Percentiles rank a stretch among this genome's conserved stretches.
Evolutionary conservation across 2,329 filamentous ascomycete genomes (phyloP).

Genomic region (Cladophialophora chaetospira): DNA sequence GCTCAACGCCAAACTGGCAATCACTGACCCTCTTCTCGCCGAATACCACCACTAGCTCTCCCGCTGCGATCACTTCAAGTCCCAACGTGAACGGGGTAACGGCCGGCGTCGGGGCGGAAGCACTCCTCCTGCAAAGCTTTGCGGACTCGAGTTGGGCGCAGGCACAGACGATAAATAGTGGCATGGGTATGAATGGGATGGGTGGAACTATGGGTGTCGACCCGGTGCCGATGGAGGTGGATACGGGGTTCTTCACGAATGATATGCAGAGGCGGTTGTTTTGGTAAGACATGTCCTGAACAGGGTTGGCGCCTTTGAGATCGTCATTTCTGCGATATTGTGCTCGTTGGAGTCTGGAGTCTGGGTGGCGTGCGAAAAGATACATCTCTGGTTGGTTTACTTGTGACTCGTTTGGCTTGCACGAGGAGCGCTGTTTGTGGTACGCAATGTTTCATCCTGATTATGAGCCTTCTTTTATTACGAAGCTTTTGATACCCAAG

Average conservation of each 20-base stretch:
- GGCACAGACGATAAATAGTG: constrained; percentile 16
- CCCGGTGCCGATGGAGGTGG: constrained; percentile 23
- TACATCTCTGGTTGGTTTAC: too few species aligned
- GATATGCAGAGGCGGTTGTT: constrained; percentile 28
- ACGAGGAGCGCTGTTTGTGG: too few species aligned
- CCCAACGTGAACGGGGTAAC: constrained; percentile 7
- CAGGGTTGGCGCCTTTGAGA: too few species aligned
- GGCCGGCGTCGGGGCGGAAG: constrained; percentile 23
- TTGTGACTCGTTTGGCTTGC: too few species aligned
- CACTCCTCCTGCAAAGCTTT: constrained; percentile 24
- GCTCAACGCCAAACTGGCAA: constrained; percentile 20
- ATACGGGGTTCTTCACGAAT: constrained; percentile 26
- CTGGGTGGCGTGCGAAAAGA: too few species aligned
- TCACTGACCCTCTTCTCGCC: constrained; percentile 19
- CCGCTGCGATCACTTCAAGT: constrained; percentile 8
- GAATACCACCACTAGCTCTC: constrained; percentile 5
- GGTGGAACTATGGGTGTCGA: constrained; percentile 10
- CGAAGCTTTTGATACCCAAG: too few species aligned
- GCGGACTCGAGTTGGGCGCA: constrained; percentile 28
- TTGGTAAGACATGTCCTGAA: too few species aligned
- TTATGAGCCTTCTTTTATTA: too few species aligned
- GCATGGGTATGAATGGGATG: constrained; percentile 7
- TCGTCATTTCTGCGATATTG: too few species aligned
- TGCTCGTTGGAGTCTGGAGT: too few species aligned
- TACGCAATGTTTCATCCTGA: too few species aligned